These are phyloP conservation scores for Botryotinia calthae DNA, from an alignment of 2,329 filamentous ascomycete genomes.

Conservation along the genomic window DNA sequence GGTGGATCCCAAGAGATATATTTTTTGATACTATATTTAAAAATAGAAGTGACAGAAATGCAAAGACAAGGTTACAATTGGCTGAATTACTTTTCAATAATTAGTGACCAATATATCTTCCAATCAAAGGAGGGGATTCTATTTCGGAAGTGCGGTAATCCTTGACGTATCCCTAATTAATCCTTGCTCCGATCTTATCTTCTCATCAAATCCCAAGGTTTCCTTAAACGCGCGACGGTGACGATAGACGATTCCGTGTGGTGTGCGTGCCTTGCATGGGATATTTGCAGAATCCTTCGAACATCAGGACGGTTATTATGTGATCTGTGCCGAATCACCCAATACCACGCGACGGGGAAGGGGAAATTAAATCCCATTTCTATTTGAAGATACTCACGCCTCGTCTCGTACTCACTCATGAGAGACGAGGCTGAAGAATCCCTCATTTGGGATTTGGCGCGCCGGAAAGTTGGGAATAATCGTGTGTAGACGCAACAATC, in stretches of 20 bases:
- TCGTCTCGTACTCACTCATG: neutral
- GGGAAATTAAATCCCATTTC: slow-evolving; percentile 1
- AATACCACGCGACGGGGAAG: neutral
- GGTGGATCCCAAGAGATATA: slow-evolving; percentile 8
- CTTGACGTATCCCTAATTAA: neutral
- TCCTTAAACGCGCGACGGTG: slow-evolving; percentile 7
- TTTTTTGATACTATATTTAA: slow-evolving; percentile 8
- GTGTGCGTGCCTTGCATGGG: slow-evolving; percentile 1
- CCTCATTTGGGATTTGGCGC: neutral
- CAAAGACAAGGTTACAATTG: neutral
- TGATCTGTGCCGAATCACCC: neutral
- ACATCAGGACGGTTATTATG: neutral
- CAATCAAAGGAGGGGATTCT: neutral
- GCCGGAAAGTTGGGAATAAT: neutral
- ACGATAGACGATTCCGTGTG: slow-evolving; percentile 3
- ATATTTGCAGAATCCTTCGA: slow-evolving; percentile 7
- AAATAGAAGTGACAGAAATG: slow-evolving; percentile 12
- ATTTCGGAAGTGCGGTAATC: neutral
- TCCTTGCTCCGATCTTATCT: slow-evolving; percentile 7
- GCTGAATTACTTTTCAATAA: slow-evolving; percentile 3
- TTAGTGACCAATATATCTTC: slow-evolving; percentile 16
- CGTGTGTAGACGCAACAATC: neutral
- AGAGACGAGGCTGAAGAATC: slow-evolving; percentile 1
- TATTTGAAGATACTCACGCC: slow-evolving; percentile 13
- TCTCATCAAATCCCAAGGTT: neutral